Percentiles rank a stretch among this genome's conserved stretches.
phyloP scores from a whole-genome alignment of 768 basidiomycete species.

The Leccinum longicurvipes region DNA sequence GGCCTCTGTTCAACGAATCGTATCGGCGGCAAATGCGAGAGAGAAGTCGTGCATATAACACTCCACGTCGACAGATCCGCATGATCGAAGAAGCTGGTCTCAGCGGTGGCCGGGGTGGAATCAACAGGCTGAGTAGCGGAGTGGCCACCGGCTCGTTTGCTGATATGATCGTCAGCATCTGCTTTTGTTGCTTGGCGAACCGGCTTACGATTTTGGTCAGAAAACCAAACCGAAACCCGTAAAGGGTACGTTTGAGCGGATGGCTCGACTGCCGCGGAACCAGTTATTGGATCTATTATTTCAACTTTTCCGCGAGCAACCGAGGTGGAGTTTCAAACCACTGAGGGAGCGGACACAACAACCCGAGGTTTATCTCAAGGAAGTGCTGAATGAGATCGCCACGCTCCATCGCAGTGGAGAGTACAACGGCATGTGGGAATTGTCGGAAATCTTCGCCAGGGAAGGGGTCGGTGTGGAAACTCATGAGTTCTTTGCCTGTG shows the following conservation, averaged over 20 bases:
- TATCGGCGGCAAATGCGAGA: conserved; percentile 75
- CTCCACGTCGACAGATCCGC: conserved; percentile 60
- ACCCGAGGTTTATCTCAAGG: conserved; percentile 84
- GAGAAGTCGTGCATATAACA: conserved; percentile 62
- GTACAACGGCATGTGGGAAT: conserved; percentile 75
- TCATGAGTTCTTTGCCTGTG: background rate
- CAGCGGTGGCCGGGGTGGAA: conserved; percentile 64
- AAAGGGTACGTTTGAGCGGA: conserved; percentile 78
- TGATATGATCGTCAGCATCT: conserved; percentile 58
- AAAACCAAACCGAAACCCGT: conserved; percentile 63
- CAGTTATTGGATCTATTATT: conserved; percentile 86
- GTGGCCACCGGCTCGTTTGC: conserved; percentile 59
- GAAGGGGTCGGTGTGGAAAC: conserved; percentile 44
- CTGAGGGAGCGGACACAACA: conserved; percentile 81
- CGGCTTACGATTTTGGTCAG: conserved; percentile 26
- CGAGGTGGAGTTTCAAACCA: conserved; percentile 78
- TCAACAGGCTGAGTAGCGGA: conserved; percentile 78
- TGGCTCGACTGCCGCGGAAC: conserved; percentile 88
- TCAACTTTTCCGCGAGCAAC: conserved; percentile 66
- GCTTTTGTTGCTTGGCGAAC: background rate
- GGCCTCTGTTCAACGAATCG: conserved; percentile 61
- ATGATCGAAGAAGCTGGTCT: conserved; percentile 72
- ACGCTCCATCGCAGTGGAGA: conserved; percentile 77
- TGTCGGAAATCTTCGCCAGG: conserved; percentile 70
- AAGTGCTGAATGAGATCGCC: conserved; percentile 74